Evolutionary conservation across 768 basidiomycete species (phyloP), one percentile per base, ranked within the genome.

Genomic region (Chiua virens): DNA sequence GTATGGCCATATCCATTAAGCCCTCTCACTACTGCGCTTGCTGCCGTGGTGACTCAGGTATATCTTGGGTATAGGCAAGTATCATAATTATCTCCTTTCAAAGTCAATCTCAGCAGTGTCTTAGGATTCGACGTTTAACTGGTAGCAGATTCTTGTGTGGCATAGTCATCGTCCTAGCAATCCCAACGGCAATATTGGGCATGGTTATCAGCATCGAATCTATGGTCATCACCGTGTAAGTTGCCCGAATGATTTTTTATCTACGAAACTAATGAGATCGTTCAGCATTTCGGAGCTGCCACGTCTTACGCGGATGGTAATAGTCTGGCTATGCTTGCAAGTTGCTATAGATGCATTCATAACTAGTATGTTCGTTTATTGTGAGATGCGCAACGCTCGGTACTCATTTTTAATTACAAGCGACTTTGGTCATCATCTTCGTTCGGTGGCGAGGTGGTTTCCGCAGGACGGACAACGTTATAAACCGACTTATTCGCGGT

Each of bases 401-500:
- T 28, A 9, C 22, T 10, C 50, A 41, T 11, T 27, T 2, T 3
- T 13, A 9, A 20, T n/a, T 8, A 23, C 25, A 69, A 58, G 67
- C 61, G 6, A 60, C 56, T 4, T 35, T 58, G 21, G 52, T 30
- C 22, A 60, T 58, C 45, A 63, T 76, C 25, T 67, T 79, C 43
- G 52, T 58, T 49, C 73, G 72, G 37, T 74, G 73, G 9, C 71
- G 75, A 45, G 80, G 79, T n/a, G 80, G 81, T n/a, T 79, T 80
- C 63, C 69, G 64, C 17, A 74, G 68, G 54, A 82, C 77, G 5
- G 79, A 83, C 54, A 78, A 71, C 0, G 71, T 80, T 47, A 75
- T 81, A 56, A 78, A 78, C 54, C 75, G 77, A 22, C 68, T 82
- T 9, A 79, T 81, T 53, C 77, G 78, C 45, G 79, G 80, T 28